phyloP scores from a whole-genome alignment of 208 protist species.

The Leishmania tarentolae region DNA sequence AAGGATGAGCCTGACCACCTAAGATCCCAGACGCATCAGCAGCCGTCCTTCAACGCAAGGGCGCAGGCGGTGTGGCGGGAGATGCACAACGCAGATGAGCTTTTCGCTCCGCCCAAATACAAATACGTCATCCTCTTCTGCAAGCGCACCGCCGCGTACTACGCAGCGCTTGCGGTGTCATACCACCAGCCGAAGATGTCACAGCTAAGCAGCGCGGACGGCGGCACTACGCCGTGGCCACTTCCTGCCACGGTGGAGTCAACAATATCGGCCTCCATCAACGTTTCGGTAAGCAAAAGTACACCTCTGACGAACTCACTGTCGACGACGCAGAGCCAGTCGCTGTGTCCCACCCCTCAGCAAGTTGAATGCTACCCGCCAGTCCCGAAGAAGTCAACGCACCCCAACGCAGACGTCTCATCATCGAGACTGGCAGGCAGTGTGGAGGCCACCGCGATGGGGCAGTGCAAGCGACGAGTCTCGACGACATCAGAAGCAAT shows the following conservation, averaged over 20 bases:
- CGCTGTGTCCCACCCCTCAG: neutral
- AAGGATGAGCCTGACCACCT: neutral
- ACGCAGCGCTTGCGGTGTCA: conserved; percentile 29
- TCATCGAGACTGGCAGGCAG: conserved; percentile 2
- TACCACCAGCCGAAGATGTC: conserved; percentile 15
- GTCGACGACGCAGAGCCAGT: neutral
- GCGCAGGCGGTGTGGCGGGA: conserved; percentile 18
- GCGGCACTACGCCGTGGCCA: neutral
- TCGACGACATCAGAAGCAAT: neutral
- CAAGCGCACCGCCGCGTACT: conserved; percentile 31
- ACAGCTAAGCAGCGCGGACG: neutral
- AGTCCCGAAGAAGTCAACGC: neutral
- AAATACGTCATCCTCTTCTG: conserved; percentile 33
- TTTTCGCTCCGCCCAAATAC: conserved; percentile 18
- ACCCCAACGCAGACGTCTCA: conserved; percentile 3
- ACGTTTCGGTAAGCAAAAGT: neutral
- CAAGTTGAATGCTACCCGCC: neutral
- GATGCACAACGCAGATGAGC: conserved; percentile 19
- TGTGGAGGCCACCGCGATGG: neutral
- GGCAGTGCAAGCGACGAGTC: neutral
- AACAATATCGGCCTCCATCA: neutral
- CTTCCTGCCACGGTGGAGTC: neutral
- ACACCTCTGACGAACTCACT: neutral
- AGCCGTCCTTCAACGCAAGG: neutral
- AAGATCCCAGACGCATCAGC: neutral